phyloP scores from a whole-genome alignment of 768 basidiomycete genomes.

The Lentinula edodes region DNA sequence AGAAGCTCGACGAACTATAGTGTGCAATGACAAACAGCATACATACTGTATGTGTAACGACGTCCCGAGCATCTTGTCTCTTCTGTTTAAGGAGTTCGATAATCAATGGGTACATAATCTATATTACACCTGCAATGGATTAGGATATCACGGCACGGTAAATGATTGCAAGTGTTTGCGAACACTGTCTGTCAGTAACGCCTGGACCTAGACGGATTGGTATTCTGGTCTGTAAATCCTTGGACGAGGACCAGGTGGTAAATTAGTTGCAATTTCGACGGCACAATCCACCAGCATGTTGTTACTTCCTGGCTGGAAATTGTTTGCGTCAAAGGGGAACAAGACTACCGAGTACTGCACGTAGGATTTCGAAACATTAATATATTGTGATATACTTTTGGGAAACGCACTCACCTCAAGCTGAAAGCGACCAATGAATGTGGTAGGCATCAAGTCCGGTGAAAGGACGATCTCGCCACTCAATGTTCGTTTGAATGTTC shows the following conservation, averaged over 20 bases:
- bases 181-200: too few species aligned
- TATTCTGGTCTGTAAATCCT: background rate
- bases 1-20: too few species aligned
- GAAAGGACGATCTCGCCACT: slow-evolving; percentile 7
- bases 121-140: too few species aligned
- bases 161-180: too few species aligned
- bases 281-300: background rate
- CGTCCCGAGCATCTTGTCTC: too few species aligned
- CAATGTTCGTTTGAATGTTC: background rate
- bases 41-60: too few species aligned
- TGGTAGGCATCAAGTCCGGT: slow-evolving; percentile 8
- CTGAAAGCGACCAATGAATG: background rate
- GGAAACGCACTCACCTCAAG: background rate
- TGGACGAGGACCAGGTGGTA: background rate
- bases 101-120: too few species aligned
- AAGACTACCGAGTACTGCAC: background rate
- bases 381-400: background rate
- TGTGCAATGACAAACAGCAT: background rate
- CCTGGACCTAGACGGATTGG: background rate
- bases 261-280: background rate
- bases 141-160: too few species aligned
- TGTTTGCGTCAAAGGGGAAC: background rate
- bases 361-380: background rate
- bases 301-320: background rate
- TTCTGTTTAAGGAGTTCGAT: too few species aligned